Base-by-base conservation (phyloP, 2,329 filamentous ascomycete species). In the Tolypocladium capitatum region DNA sequence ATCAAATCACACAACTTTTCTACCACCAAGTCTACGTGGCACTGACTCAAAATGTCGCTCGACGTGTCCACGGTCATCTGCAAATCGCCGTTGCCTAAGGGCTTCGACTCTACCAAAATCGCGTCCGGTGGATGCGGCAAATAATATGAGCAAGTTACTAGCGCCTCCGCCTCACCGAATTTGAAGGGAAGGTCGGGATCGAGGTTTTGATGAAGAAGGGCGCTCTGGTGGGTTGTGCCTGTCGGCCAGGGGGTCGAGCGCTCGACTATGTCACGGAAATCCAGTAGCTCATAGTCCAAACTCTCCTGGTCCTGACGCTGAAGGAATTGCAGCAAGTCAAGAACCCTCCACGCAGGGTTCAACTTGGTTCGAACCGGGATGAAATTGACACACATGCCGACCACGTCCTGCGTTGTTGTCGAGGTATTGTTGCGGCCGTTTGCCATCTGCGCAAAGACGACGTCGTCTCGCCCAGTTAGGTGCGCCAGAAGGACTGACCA, bases 181-280 rank as follows among this genome's bases (percentile, higher is more conserved):
- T 50, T 54, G 16, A 78, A 67, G 28, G 63, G 65, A 53, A 80
- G 75, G 16, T 79, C 75, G 54, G 78, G 75, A 38, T 74, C 72
- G 40, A 74, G 72, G 53, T 75, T 73, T 57, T 77, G 74, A 57
- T 77, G 73, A 10, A 76, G 72, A 1, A 76, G 65, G 13, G 49
- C 45, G 44, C 47, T 51, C 31, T 51, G 49, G 30, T 0, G 71
- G 69, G 51, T 73, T 68, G 51, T 4, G 52, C 57, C 4, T 8
- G 3, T 20, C 16, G 21, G 16, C 58, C 58, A 60, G 2, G 53
- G 45, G 2, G 53, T 58, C 40, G 56, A 59, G 14, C 51, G 55
- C 27, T 36, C 16, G 14, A 58, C 59, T 5, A 59, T 58, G 11
- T 58, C 50, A 24, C 41, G 48, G 32, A 58, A 60, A 0, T 57